Evolutionary conservation across 2,329 filamentous ascomycete species (phyloP), one percentile per base, ranked within the genome.

Genomic region (Cladophialophora immunda): DNA sequence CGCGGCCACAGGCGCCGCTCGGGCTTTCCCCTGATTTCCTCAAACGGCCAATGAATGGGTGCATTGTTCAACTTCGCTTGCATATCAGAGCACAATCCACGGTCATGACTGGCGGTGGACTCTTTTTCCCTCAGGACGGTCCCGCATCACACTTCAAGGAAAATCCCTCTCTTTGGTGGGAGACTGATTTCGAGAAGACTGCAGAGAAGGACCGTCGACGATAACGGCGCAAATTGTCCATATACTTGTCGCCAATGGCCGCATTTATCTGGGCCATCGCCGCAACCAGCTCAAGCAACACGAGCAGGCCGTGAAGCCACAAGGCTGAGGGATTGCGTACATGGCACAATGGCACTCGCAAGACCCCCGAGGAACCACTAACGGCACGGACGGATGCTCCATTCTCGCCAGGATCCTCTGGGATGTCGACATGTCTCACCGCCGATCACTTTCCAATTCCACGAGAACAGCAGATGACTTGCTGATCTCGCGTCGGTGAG

Each of bases 371-470:
- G 38, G 38, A 41, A 50, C 45, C 22, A 50, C 19, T 25, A 2
- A 45, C 45, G 45, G 45, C 8, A 50, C 19, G 1, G 45, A 13
- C 19, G 19, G 22, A 50, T 27, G 11, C 4, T 50, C 45, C 45
- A 22, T 34, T 50, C 19, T 47, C 27, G n/a, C 22, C 15, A 34
- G 57, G 57, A 50, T 27, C 57, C 25, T 29, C 29, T 30, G 25
- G 3, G 57, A 45, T 15, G 57, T 34, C 41, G 57, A 59, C 57
- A 50, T 50, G 27, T 29, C 27, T 30, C 41, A 47, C 41, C 29
- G 58, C 58, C 52, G 58, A 61, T 61, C 60, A 47, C 52, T 54
- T 61, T 29, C 58, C 45, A 13, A 36, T 30, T 17, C 29, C 41
- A 45, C 45, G 30, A 32, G 58, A 61, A 61, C 58, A 52, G 22